Base-by-base conservation (phyloP, 2,329 filamentous ascomycete genomes). In the Talaromyces sp. region DNA sequence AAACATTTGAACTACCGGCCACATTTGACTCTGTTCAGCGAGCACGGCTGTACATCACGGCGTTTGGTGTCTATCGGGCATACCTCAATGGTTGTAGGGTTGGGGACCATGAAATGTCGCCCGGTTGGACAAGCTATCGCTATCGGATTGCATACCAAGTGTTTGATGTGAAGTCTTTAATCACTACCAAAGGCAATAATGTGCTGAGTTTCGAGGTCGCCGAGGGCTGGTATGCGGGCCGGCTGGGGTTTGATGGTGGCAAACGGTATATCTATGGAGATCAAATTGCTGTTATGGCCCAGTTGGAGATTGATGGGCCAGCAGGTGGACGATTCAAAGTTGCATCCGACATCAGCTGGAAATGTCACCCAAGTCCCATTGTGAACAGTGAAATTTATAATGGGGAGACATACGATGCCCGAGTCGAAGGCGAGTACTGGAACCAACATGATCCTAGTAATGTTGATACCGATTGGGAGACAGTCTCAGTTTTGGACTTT, bases 111-210 rank as follows among this genome's bases (percentile, higher is more conserved):
- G 76, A 80, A 39, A 73, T 85, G 41, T 81, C 83, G 3, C 84
- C 84, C 0, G 84, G 84, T 0, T 86, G 83, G 82, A 80, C 82
- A 50, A 79, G 79, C 2, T 87, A 87, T 67, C 73, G 79, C 0
- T 72, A 81, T 56, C 77, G 84, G 0, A 78, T 83, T n/a, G 74
- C 79, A 1, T 88, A 87, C 66, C 80, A 86, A 63, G 83, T 81
- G 0, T 84, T 83, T 63, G 83, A 87, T 66, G 81, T 87, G 1
- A 3, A 85, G 85, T 68, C 73, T 72, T 79, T 75, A 0, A 74
- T 43, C 39, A 9, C 39, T 43, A 43, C 39, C 39, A n/a, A 43
- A 43, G 39, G 39, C 16, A 43, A 16, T 43, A 43, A 43, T 16
- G 39, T 43, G 39, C 39, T 43, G 39, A 43, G 16, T n/a, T 6